Conservation (phyloP, 371 early-diverging fungal species). For the Gilbertella persicaria region DNA sequence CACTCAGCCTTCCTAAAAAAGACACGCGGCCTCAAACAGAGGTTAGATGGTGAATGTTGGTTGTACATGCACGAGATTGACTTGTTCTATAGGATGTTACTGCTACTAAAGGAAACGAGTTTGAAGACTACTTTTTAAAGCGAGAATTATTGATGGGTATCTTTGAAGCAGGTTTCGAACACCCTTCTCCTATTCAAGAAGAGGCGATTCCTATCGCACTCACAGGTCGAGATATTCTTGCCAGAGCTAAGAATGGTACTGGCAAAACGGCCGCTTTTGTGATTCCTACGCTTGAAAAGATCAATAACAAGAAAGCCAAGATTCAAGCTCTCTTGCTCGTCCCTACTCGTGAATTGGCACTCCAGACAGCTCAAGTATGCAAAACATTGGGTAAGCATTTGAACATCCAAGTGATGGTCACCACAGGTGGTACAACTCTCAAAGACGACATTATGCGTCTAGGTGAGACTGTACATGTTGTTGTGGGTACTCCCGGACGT, state of each 20-base stretch:
- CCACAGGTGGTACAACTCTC: conserved; percentile 95
- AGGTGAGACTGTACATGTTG: conserved; percentile 86
- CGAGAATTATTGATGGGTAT: conserved; percentile 97
- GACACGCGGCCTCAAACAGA: conserved; percentile 89
- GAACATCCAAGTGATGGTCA: conserved; percentile 92
- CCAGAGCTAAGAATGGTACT: conserved; percentile 97
- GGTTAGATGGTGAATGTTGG: conserved; percentile 31
- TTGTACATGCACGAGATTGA: neutral
- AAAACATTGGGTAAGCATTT: conserved; percentile 92
- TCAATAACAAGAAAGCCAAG: conserved; percentile 72
- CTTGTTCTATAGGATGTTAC: conserved; percentile 74
- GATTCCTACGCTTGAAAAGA: conserved; percentile 94
- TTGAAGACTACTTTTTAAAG: conserved; percentile 96
- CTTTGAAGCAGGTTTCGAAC: conserved; percentile 97
- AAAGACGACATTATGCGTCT: conserved; percentile 98
- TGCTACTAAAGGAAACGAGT: conserved; percentile 94
- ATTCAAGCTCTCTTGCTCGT: conserved; percentile 90
- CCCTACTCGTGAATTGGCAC: conserved; percentile 96
- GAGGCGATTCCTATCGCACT: conserved; percentile 97
- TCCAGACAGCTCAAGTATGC: conserved; percentile 94
- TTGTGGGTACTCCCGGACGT: conserved; percentile 98
- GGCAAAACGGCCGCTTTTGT: conserved; percentile 98
- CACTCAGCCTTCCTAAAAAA: conserved; percentile 72
- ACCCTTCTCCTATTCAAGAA: conserved; percentile 98
- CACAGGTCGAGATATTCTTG: conserved; percentile 93